Percentiles rank a stretch among this genome's conserved stretches.
Evolutionary conservation across 2,329 filamentous ascomycete genomes (phyloP).

Genomic region (Alternaria novae-zelandiae): DNA sequence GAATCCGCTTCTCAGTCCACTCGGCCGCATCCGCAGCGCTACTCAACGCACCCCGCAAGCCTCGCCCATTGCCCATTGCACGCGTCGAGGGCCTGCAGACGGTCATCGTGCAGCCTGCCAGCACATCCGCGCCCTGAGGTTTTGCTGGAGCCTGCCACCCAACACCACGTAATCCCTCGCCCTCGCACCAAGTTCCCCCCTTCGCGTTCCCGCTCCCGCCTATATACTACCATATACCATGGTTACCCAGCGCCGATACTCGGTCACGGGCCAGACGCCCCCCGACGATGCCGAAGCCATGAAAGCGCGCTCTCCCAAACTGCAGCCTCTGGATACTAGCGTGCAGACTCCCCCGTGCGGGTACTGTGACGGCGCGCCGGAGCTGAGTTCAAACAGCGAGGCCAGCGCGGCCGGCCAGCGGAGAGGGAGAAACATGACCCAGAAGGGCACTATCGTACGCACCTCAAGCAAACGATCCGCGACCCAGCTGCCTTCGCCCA

Average conservation of each 20-base stretch:
- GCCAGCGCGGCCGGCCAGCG: constrained; percentile 22
- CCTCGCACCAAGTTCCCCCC: neutral
- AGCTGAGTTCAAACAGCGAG: constrained; percentile 18
- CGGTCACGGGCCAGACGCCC: constrained; percentile 46
- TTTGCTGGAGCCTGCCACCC: constrained; percentile 20
- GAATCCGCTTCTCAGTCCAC: constrained; percentile 3
- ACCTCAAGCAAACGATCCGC: constrained; percentile 47
- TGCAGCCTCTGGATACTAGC: constrained; percentile 45
- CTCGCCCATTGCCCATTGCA: constrained; percentile 17
- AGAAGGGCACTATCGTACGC: constrained; percentile 31
- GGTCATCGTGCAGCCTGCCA: constrained; percentile 29
- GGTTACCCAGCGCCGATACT: constrained; percentile 46
- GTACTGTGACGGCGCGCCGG: constrained; percentile 34
- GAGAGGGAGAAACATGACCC: constrained; percentile 37
- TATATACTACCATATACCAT: constrained; percentile 18
- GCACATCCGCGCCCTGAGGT: constrained; percentile 17
- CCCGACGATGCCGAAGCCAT: constrained; percentile 42
- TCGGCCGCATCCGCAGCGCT: constrained; percentile 24
- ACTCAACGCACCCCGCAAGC: constrained; percentile 36
- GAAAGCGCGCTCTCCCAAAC: constrained; percentile 44
- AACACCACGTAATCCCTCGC: constrained; percentile 16
- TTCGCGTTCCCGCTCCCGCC: neutral
- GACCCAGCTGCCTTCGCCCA: constrained; percentile 46
- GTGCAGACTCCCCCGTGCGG: constrained; percentile 41
- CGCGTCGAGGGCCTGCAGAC: constrained; percentile 22